Evolutionary conservation across 2,329 filamentous ascomycete species (phyloP).

Genomic region (Verticillium nubilum): DNA sequence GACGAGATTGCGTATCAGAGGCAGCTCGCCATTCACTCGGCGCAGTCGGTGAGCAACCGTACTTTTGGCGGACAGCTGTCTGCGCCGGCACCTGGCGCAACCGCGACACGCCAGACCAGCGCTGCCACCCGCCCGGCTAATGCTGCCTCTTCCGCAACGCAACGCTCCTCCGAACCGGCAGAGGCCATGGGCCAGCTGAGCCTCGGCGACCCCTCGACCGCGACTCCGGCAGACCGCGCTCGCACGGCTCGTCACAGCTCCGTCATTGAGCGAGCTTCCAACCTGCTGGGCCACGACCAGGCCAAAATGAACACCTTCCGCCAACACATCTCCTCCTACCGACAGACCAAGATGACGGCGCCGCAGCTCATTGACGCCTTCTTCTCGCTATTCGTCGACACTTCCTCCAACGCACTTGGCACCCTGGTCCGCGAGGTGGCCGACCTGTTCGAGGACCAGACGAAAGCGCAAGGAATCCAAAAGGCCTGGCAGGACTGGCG

Average conservation of each 20-base stretch:
- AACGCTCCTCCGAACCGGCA: conserved; percentile 8
- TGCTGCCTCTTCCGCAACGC: conserved; percentile 12
- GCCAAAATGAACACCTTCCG: conserved; percentile 76
- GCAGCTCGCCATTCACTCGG: conserved; percentile 84
- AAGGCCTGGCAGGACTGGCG: conserved; percentile 94
- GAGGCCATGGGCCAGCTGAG: conserved; percentile 45
- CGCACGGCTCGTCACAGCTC: conserved; percentile 74
- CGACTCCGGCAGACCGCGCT: conserved; percentile 70
- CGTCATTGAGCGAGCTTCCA: conserved; percentile 79
- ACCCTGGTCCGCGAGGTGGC: conserved; percentile 88
- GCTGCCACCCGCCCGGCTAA: conserved; percentile 3
- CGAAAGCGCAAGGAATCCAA: conserved; percentile 67
- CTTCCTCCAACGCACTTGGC: conserved; percentile 72
- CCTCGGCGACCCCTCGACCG: conserved; percentile 41
- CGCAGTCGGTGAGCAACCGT: conserved; percentile 72
- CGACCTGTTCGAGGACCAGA: conserved; percentile 82
- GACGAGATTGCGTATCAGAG: conserved; percentile 90
- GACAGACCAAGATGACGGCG: conserved; percentile 62
- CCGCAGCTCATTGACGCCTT: conserved; percentile 79
- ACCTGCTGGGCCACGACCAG: conserved; percentile 71
- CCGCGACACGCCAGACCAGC: conserved; percentile 6
- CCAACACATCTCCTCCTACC: conserved; percentile 71
- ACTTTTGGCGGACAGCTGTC: conserved; percentile 84
- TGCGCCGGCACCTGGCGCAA: conserved; percentile 16
- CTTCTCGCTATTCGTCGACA: conserved; percentile 77